A percentile compares a stretch with the other conserved stretches of the same genome.
These are phyloP conservation scores for Colletotrichum cuscutae DNA, from an alignment of 2,329 filamentous ascomycete species.

Conservation along the genomic window DNA sequence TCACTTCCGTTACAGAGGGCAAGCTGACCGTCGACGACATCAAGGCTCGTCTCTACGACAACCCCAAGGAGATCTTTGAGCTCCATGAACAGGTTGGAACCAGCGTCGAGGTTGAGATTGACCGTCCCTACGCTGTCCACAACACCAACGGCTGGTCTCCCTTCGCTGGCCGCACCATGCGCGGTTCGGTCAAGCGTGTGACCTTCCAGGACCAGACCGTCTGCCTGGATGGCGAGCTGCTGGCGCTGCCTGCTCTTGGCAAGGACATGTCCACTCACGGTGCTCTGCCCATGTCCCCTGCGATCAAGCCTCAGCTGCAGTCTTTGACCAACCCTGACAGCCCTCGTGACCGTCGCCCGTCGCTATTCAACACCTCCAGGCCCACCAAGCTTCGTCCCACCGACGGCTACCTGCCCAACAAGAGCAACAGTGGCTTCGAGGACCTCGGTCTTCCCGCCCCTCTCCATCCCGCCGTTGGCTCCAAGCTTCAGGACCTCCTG, in stretches of 20 bases:
- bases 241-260: constrained; percentile 67
- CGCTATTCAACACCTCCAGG: constrained; percentile 43
- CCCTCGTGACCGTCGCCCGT: constrained; percentile 46
- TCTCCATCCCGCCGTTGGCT: constrained; percentile 61
- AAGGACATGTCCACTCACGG: constrained; percentile 81
- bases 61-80: constrained; percentile 84
- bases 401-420: constrained; percentile 7
- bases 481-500: constrained; percentile 78
- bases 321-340: constrained; percentile 50
- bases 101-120: constrained; percentile 79
- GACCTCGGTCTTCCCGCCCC: constrained; percentile 59
- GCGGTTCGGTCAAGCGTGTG: constrained; percentile 78
- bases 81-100: constrained; percentile 82
- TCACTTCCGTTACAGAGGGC: constrained; percentile 80
- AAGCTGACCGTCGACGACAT: constrained; percentile 80
- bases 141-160: constrained; percentile 72
- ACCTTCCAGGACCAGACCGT: constrained; percentile 80
- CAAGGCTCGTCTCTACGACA: constrained; percentile 76
- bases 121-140: constrained; percentile 73
- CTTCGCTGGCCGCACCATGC: constrained; percentile 75
- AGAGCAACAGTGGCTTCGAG: constrained; percentile 43
- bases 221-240: constrained; percentile 77
- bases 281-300: constrained; percentile 65
- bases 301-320: constrained; percentile 61
- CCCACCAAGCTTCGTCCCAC: constrained; percentile 45